A percentile compares a stretch with the other conserved stretches of the same genome.
These are phyloP conservation scores for Sordariomycetes sp. DNA, from an alignment of 2,329 filamentous ascomycete genomes.

Conservation along the genomic window DNA sequence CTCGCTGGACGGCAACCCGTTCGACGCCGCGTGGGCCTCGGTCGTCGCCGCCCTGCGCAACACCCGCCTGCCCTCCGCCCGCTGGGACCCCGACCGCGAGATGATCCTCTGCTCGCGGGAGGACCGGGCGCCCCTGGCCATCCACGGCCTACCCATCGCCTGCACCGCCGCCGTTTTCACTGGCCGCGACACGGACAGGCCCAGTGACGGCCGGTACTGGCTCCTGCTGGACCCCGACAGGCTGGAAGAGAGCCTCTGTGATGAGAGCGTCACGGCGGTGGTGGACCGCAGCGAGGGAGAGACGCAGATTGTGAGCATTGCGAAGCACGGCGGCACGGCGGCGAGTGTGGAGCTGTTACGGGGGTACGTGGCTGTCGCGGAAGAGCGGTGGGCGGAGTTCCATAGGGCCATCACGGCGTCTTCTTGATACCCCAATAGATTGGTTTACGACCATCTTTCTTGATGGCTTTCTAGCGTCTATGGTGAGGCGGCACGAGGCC, in stretches of 20 bases:
- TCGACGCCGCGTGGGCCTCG: slow-evolving; percentile 83
- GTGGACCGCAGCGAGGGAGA: slow-evolving; percentile 51
- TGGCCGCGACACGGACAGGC: slow-evolving; percentile 41
- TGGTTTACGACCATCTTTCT: not conserved
- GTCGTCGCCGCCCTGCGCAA: slow-evolving; percentile 71
- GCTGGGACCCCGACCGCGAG: slow-evolving; percentile 77
- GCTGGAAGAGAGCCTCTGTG: slow-evolving; percentile 77
- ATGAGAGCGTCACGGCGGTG: slow-evolving; percentile 73
- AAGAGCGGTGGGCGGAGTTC: slow-evolving; percentile 10
- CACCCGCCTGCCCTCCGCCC: slow-evolving; percentile 66
- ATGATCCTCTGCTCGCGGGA: slow-evolving; percentile 62
- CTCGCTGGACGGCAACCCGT: slow-evolving; percentile 81
- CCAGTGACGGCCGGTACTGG: slow-evolving; percentile 47
- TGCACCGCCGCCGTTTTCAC: slow-evolving; percentile 72
- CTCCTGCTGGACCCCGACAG: slow-evolving; percentile 80
- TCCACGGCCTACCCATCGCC: slow-evolving; percentile 62
- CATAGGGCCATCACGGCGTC: slow-evolving; percentile 16
- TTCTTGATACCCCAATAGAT: slow-evolving; percentile 13
- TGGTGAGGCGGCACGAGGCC: not conserved
- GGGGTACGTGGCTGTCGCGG: slow-evolving; percentile 8
- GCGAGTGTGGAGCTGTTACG: slow-evolving; percentile 46
- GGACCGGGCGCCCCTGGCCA: slow-evolving; percentile 41
- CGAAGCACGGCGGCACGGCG: slow-evolving; percentile 72
- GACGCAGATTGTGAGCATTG: slow-evolving; percentile 56
- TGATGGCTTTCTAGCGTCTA: not conserved